A percentile compares a stretch with the other conserved stretches of the same genome.
These are phyloP conservation scores for Podila horticola DNA, from an alignment of 192 early-diverging fungal species.

Conservation along the genomic window DNA sequence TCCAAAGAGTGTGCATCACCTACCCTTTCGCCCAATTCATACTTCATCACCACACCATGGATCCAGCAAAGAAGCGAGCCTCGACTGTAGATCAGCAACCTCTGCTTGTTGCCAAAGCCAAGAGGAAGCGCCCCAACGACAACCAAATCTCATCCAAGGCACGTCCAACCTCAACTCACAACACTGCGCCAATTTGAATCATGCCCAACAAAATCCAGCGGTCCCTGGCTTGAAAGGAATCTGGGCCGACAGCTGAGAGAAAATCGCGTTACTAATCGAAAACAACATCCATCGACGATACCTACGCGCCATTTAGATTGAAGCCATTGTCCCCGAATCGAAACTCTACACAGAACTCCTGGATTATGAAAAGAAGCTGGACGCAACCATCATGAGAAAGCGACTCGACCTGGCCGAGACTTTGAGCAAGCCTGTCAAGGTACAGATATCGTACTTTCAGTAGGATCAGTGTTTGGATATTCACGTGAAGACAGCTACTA, in stretches of 20 bases:
- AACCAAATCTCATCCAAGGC: conserved; percentile 54
- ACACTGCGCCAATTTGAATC: neutral
- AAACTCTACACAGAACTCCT: conserved; percentile 86
- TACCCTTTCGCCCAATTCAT: too few species aligned
- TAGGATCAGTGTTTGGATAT: too few species aligned
- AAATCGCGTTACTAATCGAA: too few species aligned
- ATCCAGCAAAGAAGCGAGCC: conserved; percentile 42
- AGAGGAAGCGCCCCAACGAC: conserved; percentile 50
- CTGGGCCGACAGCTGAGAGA: too few species aligned
- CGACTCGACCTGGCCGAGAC: conserved; percentile 90
- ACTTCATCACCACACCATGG: conserved; percentile 10
- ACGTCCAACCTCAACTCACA: conserved; percentile 1
- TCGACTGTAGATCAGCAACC: conserved; percentile 36
- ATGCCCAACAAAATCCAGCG: neutral
- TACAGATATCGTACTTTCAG: conserved; percentile 21
- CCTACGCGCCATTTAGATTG: conserved; percentile 67
- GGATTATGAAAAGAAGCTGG: conserved; percentile 89
- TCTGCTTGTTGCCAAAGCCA: conserved; percentile 33
- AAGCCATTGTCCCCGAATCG: conserved; percentile 92
- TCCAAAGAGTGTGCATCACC: neutral
- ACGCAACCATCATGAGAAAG: conserved; percentile 92
- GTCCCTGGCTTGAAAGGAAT: too few species aligned
- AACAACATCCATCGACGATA: too few species aligned
- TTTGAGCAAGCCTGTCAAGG: conserved; percentile 77
- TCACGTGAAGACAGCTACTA: too few species aligned